Evolutionary conservation across 106 monocot species (phyloP), one percentile per base, ranked within the genome.

Genomic region (Acorus gramineus): DNA sequence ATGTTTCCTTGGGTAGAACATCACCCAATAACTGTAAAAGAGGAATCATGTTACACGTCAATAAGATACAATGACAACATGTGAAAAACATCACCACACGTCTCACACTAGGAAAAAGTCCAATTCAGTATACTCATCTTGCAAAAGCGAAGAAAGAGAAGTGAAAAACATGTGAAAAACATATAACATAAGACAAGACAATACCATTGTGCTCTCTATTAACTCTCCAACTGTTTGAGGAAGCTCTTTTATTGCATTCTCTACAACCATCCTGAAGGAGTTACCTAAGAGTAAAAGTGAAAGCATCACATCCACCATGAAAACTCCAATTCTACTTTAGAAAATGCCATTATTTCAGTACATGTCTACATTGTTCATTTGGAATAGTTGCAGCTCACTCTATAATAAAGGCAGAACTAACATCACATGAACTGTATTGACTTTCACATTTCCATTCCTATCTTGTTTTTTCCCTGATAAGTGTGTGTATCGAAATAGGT

Each of bases 1-100:
- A 65, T 72, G 82, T 66, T 63, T 93, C 80, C 68, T 73, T 85
- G 61, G 88, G 75, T 67, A 84, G 66, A 73, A 82, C 66, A 61
- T 84, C 73, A 61, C 58, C 56, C 57, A 85, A 54, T 67, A 79
- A 77, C 90, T 90, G 80, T 65, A 78, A 6, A 42, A 74, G 28
- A 28, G 28, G 28, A 28, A 28, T 28, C 28, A 28, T 28, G 28
- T 28, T 28, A 28, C 28, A 28, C 28, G 1, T 28, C 28, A 28
- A 28, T 1, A 28, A 28, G 28, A 28, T 28, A 28, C 28, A 28
- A 28, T 28, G 28, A 28, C 28, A 28, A 28, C 28, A 28, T n/a
- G n/a, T n/a, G n/a, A 2, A 10, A 12, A 62, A 62, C 12, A 0
- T 62, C 8, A 42, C 6, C 43, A 60, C 8, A 4, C 47, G 6